Evolutionary conservation across 2,329 filamentous ascomycete species (phyloP).

Genomic region (Neonectria faginata): DNA sequence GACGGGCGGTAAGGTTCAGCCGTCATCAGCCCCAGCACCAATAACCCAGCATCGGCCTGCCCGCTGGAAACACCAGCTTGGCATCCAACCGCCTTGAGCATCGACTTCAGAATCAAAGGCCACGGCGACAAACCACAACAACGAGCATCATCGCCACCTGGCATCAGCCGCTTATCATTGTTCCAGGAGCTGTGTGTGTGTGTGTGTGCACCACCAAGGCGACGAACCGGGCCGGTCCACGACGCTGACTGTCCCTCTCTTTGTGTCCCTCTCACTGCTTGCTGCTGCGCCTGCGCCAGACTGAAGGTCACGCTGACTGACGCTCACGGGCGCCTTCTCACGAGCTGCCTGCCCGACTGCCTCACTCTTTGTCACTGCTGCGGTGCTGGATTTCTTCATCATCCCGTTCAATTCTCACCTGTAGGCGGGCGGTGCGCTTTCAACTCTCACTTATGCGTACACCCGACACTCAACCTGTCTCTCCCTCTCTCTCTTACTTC

Average conservation of each 20-base stretch:
- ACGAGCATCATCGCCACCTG: not conserved
- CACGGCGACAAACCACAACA: not conserved
- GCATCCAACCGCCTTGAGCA: not conserved
- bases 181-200: not conserved
- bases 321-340: conserved; percentile 12
- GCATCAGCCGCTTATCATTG: not conserved
- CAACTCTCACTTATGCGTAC: not conserved
- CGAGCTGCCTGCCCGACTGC: conserved; percentile 6
- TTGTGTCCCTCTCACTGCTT: not conserved
- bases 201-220: not conserved
- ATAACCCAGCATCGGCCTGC: not conserved
- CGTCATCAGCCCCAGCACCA: not conserved
- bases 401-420: too few species aligned
- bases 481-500: too few species aligned
- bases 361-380: not conserved
- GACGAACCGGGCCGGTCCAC: conserved; percentile 10
- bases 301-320: conserved; percentile 27
- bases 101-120: not conserved
- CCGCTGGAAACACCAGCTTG: not conserved
- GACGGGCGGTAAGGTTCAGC: not conserved
- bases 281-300: conserved; percentile 18
- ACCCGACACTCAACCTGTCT: too few species aligned
- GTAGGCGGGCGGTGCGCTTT: not conserved
- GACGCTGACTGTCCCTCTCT: not conserved
- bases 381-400: not conserved